Base-by-base conservation (phyloP, 2,329 filamentous ascomycete species). In the Arthrobotrys musiformis region DNA sequence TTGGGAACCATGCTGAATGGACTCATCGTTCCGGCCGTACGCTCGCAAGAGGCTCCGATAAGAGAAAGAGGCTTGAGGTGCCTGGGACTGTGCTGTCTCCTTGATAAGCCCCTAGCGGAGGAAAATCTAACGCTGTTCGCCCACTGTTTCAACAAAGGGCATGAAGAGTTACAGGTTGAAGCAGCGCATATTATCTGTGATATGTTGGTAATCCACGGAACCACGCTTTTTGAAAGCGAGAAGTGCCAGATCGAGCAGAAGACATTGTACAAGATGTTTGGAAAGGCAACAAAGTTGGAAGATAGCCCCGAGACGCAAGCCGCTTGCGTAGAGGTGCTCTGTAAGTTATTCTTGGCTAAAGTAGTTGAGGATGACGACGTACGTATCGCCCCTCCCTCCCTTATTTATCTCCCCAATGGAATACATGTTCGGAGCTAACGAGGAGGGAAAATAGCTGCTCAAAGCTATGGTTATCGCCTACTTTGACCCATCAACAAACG, bases 1-100 rank as follows among this genome's bases (percentile, higher is more conserved):
- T 85, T 98, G n/a, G 93, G 97, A 2, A 92, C 92, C n/a, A 97
- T 98, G 92, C 87, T 99, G 60, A 98, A 99, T 86, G 98, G 95
- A 79, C 88, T 99, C 7, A 93, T 99, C 48, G 93, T 99, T 1
- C 95, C 95, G 5, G 95, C 95, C 28, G 94, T 99, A 15, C 90
- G 94, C 79, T 95, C 92, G 81, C 93, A 97, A 80, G 94, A 98
- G 82, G 92, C 93, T 4, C 93, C 94, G 0, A 93, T 99, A 50
- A 90, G 95, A 78, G 95, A 99, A 84, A 89, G 93, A 70, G 95
- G 95, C 17, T 86, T 99, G 11, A 87, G 96, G 19, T 98, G 94
- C 81, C 85, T 99, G 8, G 95, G 95, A 2, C 87, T 99, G 8
- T 97, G 93, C 83, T 94, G 94, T 80, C 87, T 99, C 30, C 89